Base-by-base conservation (phyloP, 2,329 filamentous ascomycete genomes). In the Helotiales sp. region DNA sequence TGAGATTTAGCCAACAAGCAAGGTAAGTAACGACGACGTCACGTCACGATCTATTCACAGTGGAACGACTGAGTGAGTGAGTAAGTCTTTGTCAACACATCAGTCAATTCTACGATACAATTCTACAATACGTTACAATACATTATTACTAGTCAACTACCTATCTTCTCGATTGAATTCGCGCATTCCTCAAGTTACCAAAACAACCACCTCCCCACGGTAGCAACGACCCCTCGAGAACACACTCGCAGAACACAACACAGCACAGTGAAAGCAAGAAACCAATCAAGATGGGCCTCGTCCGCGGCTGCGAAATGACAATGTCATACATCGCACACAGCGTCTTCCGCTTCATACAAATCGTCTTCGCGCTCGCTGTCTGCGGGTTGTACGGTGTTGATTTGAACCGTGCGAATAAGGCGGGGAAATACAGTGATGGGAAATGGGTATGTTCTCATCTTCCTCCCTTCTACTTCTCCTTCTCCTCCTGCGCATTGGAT, bases 301-400 rank as follows among this genome's bases (percentile, higher is more conserved):
- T 68, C 22, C 61, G 66, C 11, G 69, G 66, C 49, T 30, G 65
- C 65, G 67, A 74, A 55, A 61, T 73, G 43, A 66, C 67, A 8
- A n/a, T 71, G 30, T 50, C 63, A 77, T 87, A 86, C 70, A 72
- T 89, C 72, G 75, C 83, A 71, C 90, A 91, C 75, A 80, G 84
- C 26, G 71, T 85, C 70, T 80, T 93, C n/a, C 91, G 94, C 77
- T 84, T 94, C 78, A 80, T 90, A 68, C 92, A 95, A 75, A 89
- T 97, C 75, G 85, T 91, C 65, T 84, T 96, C 71, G 92, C 89
- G 15, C 80, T 97, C 65, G 86, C 91, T 1, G 91, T 96, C 63
- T 89, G 90, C 71, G 93, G 91, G 0, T 86, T 97, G 22, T 97
- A 96, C 72, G 91, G 89, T 40, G 80, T 84, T 26, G 91, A 95